phyloP scores from a whole-genome alignment of 2,329 filamentous ascomycete species.

The Fusarium verticillioides region DNA sequence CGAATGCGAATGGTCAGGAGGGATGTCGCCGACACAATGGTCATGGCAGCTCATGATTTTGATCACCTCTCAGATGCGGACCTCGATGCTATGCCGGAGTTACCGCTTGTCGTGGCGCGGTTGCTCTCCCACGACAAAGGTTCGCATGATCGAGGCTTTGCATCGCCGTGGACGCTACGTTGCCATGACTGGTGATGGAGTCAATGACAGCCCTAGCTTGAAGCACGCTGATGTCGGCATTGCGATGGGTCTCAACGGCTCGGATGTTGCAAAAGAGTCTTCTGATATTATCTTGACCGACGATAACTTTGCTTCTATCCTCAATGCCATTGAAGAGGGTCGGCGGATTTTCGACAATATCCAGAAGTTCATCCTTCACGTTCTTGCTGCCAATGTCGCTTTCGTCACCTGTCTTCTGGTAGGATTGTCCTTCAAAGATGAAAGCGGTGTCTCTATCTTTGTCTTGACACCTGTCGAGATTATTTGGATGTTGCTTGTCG shows the following conservation, averaged over 20 bases:
- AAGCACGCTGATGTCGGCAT: slow-evolving; percentile 76
- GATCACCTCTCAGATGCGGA: slow-evolving; percentile 70
- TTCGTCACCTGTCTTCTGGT: slow-evolving; percentile 74
- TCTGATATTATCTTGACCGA: slow-evolving; percentile 74
- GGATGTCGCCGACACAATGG: slow-evolving; percentile 65
- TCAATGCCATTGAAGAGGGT: slow-evolving; percentile 69
- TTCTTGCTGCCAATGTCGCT: slow-evolving; percentile 74
- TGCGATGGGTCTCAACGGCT: slow-evolving; percentile 73
- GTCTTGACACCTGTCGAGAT: slow-evolving; percentile 77
- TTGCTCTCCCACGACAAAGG: slow-evolving; percentile 77
- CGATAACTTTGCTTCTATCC: slow-evolving; percentile 68
- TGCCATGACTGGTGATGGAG: slow-evolving; percentile 77
- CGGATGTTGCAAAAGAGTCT: slow-evolving; percentile 76
- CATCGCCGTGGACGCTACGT: slow-evolving; percentile 71
- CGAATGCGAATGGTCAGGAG: slow-evolving; percentile 53
- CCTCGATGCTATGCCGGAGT: slow-evolving; percentile 69
- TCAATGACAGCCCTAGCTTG: slow-evolving; percentile 75
- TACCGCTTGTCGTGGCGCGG: slow-evolving; percentile 76
- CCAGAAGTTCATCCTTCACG: slow-evolving; percentile 75
- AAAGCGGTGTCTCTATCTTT: slow-evolving; percentile 71
- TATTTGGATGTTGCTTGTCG: slow-evolving; percentile 80
- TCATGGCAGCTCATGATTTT: slow-evolving; percentile 72
- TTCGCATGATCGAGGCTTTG: slow-evolving; percentile 79
- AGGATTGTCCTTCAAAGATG: slow-evolving; percentile 75
- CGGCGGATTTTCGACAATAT: slow-evolving; percentile 77